Evolutionary conservation across 2,329 filamentous ascomycete species (phyloP).

Genomic region (Fonsecaea multimorphosa): DNA sequence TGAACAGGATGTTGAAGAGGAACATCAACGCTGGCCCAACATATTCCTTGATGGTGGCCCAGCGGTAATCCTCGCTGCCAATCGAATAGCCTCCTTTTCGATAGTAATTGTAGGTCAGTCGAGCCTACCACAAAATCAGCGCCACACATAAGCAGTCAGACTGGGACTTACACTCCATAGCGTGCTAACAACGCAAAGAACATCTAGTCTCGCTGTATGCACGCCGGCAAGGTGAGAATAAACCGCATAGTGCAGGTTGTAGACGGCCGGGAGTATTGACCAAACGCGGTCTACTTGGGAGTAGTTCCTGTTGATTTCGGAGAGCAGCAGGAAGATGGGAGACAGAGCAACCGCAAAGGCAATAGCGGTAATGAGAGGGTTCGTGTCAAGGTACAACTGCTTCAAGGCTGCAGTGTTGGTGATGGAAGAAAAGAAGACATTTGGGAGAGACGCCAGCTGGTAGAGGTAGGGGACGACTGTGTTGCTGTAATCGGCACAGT

Average conservation of each 20-base stretch:
- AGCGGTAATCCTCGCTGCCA: conserved; percentile 94
- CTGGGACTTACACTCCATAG: conserved; percentile 75
- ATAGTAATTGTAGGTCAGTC: conserved; percentile 96
- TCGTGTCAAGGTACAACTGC: conserved; percentile 79
- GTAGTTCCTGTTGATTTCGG: conserved; percentile 90
- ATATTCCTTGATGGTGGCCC: conserved; percentile 74
- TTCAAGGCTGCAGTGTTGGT: conserved; percentile 67
- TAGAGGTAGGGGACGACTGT: conserved; percentile 77
- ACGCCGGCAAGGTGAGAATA: conserved; percentile 81
- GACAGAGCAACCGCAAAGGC: conserved; percentile 74
- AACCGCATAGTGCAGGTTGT: conserved; percentile 80
- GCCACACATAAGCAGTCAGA: not conserved
- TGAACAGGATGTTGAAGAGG: conserved; percentile 87
- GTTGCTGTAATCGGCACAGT: conserved; percentile 76
- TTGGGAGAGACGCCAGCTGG: conserved; percentile 73
- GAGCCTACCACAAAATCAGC: conserved; percentile 57
- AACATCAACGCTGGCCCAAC: conserved; percentile 73
- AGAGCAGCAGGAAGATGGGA: conserved; percentile 72
- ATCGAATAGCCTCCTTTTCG: conserved; percentile 88
- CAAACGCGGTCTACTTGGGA: conserved; percentile 95
- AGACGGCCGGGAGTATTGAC: conserved; percentile 87
- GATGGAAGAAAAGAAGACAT: conserved; percentile 65
- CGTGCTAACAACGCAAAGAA: conserved; percentile 70
- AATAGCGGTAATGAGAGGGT: conserved; percentile 79
- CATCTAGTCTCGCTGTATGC: conserved; percentile 72